Percentiles rank a stretch among this genome's conserved stretches.
Conservation (phyloP, 179 eudicot genomes). For the Vitellaria paradoxa region DNA sequence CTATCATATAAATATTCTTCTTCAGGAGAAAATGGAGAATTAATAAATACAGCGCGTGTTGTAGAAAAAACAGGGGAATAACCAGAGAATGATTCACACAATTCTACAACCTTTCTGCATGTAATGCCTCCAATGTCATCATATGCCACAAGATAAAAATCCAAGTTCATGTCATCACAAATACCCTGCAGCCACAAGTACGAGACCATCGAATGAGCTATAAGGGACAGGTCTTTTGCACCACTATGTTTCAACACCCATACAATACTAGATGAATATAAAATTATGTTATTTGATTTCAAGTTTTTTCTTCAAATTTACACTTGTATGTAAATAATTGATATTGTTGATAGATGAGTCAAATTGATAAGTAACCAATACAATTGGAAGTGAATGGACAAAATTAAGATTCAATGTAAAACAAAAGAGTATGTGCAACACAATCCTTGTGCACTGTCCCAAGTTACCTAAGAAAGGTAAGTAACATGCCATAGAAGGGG, state of each 20-base stretch:
- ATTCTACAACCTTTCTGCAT: slow-evolving; percentile 80
- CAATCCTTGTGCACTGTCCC: too few relatives aligned
- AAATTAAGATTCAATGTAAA: too few relatives aligned
- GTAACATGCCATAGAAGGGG: too few relatives aligned
- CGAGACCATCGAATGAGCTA: slow-evolving; percentile 5
- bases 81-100: slow-evolving; percentile 49
- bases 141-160: slow-evolving; percentile 78
- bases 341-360: too few relatives aligned
- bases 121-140: slow-evolving; percentile 91
- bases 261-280: too few relatives aligned
- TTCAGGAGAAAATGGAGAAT: slow-evolving; percentile 68
- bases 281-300: background rate
- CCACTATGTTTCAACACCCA: background rate
- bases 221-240: background rate
- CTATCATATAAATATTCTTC: slow-evolving; percentile 65
- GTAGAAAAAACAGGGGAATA: slow-evolving; percentile 87
- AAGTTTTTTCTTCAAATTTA: too few relatives aligned
- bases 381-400: too few relatives aligned
- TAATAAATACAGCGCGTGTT: slow-evolving; percentile 52
- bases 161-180: slow-evolving; percentile 70
- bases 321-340: too few relatives aligned
- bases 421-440: too few relatives aligned
- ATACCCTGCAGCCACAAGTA: slow-evolving; percentile 62
- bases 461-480: too few relatives aligned
- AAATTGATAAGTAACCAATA: too few relatives aligned